These are phyloP conservation scores for Boletus reticuloceps DNA, from an alignment of 768 basidiomycete genomes.

Conservation along the genomic window DNA sequence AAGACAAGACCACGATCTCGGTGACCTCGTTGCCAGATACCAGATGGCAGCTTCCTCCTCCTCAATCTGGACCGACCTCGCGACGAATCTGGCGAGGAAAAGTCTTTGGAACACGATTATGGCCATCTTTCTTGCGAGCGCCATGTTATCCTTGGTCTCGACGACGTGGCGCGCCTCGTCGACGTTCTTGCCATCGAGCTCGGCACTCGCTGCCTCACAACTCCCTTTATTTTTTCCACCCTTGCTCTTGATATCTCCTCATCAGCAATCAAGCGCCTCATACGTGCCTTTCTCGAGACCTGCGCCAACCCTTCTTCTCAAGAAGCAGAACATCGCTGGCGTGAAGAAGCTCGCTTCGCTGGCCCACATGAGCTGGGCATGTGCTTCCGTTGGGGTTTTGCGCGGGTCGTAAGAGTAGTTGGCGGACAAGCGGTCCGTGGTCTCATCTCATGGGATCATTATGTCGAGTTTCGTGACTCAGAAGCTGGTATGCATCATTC, in stretches of 20 bases:
- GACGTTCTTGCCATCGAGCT: constrained; percentile 69
- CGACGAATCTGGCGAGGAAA: constrained; percentile 37
- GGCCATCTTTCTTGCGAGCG: constrained; percentile 73
- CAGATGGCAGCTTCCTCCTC: constrained; percentile 53
- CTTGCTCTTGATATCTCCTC: constrained; percentile 83
- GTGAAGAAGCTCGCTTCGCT: constrained; percentile 81
- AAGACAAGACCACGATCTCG: constrained; percentile 32
- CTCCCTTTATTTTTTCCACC: constrained; percentile 89
- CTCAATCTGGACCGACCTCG: constrained; percentile 50
- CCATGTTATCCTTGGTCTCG: constrained; percentile 74
- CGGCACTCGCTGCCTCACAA: constrained; percentile 70
- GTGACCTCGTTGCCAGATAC: constrained; percentile 38
- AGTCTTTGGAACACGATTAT: constrained; percentile 49
- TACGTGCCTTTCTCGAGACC: constrained; percentile 75
- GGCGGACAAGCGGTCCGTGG: constrained; percentile 77
- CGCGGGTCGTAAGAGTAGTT: constrained; percentile 68
- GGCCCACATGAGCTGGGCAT: constrained; percentile 88
- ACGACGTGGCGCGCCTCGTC: constrained; percentile 71
- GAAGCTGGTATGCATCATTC: constrained; percentile 67
- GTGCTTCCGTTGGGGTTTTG: constrained; percentile 90
- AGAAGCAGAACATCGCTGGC: constrained; percentile 57
- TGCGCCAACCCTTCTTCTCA: constrained; percentile 37
- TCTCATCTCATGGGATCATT: constrained; percentile 80
- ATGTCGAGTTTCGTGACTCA: constrained; percentile 74
- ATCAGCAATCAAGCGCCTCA: constrained; percentile 70